Evolutionary conservation across 345 rosid genomes (phyloP), one percentile per base, ranked within the genome.

Genomic region (Eucalyptus microcorys): DNA sequence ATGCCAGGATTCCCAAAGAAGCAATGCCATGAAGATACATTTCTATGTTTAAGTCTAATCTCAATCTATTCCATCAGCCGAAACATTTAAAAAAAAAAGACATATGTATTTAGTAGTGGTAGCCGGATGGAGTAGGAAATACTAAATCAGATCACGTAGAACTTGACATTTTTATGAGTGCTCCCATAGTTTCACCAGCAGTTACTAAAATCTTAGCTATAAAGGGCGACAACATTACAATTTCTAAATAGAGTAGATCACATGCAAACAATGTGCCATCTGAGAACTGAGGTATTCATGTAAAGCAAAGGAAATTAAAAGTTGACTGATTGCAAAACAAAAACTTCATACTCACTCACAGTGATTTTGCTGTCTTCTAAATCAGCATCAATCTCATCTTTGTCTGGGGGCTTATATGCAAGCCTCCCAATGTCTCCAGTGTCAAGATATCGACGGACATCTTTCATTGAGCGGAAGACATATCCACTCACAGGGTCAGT

Each of bases 391-490:
- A 88, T 47, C 53, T 86, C 88, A 85, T 81, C 88, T 47, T 71
- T 93, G 53, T 91, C 96, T 87, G 92, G 95, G 47, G 93, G 88
- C 87, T 92, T 96, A 91, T 92, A 91, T 7, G 97, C 97, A 89
- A 92, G 92, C 90, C 87, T 92, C 89, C 99, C 96, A 64, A 92
- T 52, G 50, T 91, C 91, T 7, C 97, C 99, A 57, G 96, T 96
- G 85, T 93, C 92, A 90, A 96, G 91, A 93, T 95, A 97, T 49
- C 96, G 95, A 91, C 89, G 92, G 22, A 96, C 99, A 80, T 93
- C 97, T 93, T 89, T 97, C 95, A 96, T 94, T 42, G 99, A 97
- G 66, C 94, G 96, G 91, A 97, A 96, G 88, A 94, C 90, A 92
- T 92, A 96, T 89, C 94, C 97, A 92, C 94, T 95, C 55, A 90